phyloP scores from a whole-genome alignment of 1,139 yeast species.

The Lodderomyces pseudojiufengensis region DNA sequence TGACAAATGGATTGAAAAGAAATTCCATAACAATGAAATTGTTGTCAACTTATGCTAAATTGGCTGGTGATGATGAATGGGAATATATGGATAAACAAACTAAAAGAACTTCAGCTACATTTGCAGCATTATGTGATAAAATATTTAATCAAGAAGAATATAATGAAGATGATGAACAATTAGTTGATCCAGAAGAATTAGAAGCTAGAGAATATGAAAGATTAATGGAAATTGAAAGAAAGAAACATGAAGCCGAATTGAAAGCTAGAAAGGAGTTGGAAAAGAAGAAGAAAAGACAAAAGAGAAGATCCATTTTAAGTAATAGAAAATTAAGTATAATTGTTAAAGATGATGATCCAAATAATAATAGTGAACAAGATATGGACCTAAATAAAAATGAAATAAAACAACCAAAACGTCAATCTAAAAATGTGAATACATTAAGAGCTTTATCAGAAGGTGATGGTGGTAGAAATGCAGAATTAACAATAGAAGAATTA shows the following conservation, averaged over 20 bases:
- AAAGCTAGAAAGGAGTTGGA: slow-evolving; percentile 46
- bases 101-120: slow-evolving; percentile 71
- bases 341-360: slow-evolving; percentile 29
- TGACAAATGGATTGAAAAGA: slow-evolving; percentile 51
- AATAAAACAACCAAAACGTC: slow-evolving; percentile 39
- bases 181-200: slow-evolving; percentile 49
- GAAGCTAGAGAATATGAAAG: slow-evolving; percentile 47
- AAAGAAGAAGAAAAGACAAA: slow-evolving; percentile 42
- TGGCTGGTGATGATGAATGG: slow-evolving; percentile 66
- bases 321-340: slow-evolving; percentile 40
- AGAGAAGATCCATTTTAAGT: slow-evolving; percentile 41
- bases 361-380: slow-evolving; percentile 16
- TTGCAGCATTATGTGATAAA: slow-evolving; percentile 73
- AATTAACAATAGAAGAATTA: slow-evolving; percentile 39
- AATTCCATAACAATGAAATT: slow-evolving; percentile 69
- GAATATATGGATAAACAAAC: slow-evolving; percentile 70
- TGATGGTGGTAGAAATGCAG: slow-evolving; percentile 20
- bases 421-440: slow-evolving; percentile 22
- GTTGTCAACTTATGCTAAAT: slow-evolving; percentile 66
- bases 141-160: slow-evolving; percentile 60
- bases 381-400: slow-evolving; percentile 17
- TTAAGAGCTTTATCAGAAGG: slow-evolving; percentile 42
- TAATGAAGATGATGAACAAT: slow-evolving; percentile 53
- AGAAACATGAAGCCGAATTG: slow-evolving; percentile 47
- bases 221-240: slow-evolving; percentile 48